phyloP scores from a whole-genome alignment of 2,329 filamentous ascomycete genomes.

The Sarocladium kiliense region DNA sequence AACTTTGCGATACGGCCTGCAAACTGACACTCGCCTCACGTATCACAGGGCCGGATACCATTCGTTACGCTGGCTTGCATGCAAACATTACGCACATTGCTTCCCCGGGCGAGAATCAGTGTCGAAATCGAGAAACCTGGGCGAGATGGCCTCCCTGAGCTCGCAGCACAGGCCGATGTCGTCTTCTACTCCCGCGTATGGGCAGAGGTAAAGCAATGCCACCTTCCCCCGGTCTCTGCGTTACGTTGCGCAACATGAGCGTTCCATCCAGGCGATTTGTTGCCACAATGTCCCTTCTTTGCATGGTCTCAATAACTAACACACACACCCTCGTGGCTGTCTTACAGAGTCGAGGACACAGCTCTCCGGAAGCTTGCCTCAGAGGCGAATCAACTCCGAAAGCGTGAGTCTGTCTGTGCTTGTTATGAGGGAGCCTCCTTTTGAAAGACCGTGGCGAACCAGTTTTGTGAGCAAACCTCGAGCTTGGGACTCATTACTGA shows the following conservation, averaged over 20 bases:
- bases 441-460: too few species aligned
- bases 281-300: background rate
- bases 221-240: background rate
- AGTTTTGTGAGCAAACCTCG: too few species aligned
- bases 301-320: background rate
- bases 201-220: constrained; percentile 52
- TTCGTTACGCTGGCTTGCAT: constrained; percentile 57
- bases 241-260: background rate
- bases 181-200: constrained; percentile 70
- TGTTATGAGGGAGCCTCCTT: too few species aligned
- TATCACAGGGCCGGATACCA: constrained; percentile 56
- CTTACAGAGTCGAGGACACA: constrained; percentile 31
- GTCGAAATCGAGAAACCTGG: constrained; percentile 69
- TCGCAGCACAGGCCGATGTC: constrained; percentile 60
- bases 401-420: constrained; percentile 36
- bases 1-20: background rate
- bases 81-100: constrained; percentile 41
- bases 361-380: constrained; percentile 46
- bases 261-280: background rate
- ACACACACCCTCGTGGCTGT: background rate
- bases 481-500: background rate
- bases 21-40: background rate
- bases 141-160: constrained; percentile 50
- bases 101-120: constrained; percentile 49
- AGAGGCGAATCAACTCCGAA: constrained; percentile 33